Evolutionary conservation across 768 basidiomycete species (phyloP), one percentile per base, ranked within the genome.

Genomic region (Suillus subalutaceus): DNA sequence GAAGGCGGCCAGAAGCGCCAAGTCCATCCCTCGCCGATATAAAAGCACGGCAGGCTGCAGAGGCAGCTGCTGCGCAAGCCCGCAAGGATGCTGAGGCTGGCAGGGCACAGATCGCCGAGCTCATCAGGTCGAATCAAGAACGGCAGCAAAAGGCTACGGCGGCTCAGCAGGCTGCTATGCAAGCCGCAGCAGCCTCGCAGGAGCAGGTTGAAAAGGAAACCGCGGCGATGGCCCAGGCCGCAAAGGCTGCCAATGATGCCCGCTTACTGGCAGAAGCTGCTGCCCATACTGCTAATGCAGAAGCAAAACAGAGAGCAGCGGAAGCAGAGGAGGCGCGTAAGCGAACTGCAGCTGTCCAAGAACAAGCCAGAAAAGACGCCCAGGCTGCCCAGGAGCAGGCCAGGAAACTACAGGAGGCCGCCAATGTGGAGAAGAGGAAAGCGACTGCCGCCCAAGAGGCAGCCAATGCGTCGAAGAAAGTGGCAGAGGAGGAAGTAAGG

Each of bases 401-500:
- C 0, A 62, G 53, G 3, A 64, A 26, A 18, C 30, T 62, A 0
- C 66, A 69, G 30, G 20, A 40, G 37, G 67, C 40, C 30, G 72
- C 71, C 0, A 68, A 73, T 7, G 71, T 68, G 37, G 71, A 72
- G 23, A 68, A 70, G 12, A 64, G 44, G 16, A 63, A 67, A 5
- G 71, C 71, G 1, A 66, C 66, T 57, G 66, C 64, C 0, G 68
- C 63, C 0, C 74, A 55, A 48, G 68, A 63, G 1, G 64, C 56
- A 2, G 72, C 67, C 1, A 66, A 73, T 7, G 59, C 65, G 15
- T 23, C 59, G 12, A 64, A 60, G 3, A 63, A 67, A 16, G 32
- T 37, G 3, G 73, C 73, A 1, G 70, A 72, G 37, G 73, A 71
- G 37, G 73, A 71, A 23, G 35, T 62, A 1, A 12, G 10, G 30